Base-by-base conservation (phyloP, 2,329 filamentous ascomycete genomes). In the Aspergillus sp. region DNA sequence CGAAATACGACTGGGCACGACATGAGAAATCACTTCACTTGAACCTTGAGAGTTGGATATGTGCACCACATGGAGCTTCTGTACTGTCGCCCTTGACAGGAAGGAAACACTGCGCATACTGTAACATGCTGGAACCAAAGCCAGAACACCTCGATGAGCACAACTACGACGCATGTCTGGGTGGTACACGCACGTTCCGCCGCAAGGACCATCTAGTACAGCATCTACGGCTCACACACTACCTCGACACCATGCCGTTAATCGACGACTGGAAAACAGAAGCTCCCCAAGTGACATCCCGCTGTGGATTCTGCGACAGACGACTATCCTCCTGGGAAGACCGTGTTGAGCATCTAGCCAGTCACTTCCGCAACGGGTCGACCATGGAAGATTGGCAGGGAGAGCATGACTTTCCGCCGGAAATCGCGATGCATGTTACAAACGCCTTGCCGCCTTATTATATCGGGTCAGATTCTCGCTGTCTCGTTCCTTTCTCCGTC, bases 371-470 rank as follows among this genome's bases (percentile, higher is more conserved):
- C 7, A 32, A 45, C n/a, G 49, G 49, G 26, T 27, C 6, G 9
- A 50, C 40, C 1, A 51, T 51, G 49, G 36, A 35, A 9, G 10
- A 47, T 7, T 51, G 49, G 47, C 35, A 34, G 42, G 49, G 49
- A 10, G 57, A 56, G 27, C 39, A 48, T 40, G 52, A 41, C 1
- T 50, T 57, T 26, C 46, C 51, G 6, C 44, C 48, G 1, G 34
- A 35, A 4, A 47, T 56, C 9, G 40, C 48, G 6, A 46, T 45
- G 7, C 48, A 48, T 27, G 33, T 56, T 0, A 46, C 39, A 28
- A 48, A 53, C 29, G 48, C 48, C 5, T 41, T 52, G 12, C 52
- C 54, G 5, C 52, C 54, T 7, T 56, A 54, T 26, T 42, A 52
- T 3, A 40, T 57, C 8, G 49, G 39, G 3, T 40, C 41, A 9